These are phyloP conservation scores for Salix exigua DNA, from an alignment of 345 rosid species.

Conservation along the genomic window DNA sequence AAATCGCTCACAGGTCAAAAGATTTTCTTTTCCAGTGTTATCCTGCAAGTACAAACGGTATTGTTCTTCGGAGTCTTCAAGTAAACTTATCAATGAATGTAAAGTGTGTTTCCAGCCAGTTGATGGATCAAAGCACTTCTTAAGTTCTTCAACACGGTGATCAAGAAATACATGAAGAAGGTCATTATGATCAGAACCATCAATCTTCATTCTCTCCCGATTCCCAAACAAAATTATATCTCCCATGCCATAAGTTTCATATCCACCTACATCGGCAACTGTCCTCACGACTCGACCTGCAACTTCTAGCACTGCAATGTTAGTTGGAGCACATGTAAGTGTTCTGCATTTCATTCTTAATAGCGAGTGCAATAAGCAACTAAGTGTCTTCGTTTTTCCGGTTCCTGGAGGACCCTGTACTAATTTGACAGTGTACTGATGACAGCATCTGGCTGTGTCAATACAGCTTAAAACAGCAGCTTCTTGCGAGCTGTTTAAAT, in stretches of 20 bases:
- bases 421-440: conserved; percentile 1
- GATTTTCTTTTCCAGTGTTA: background rate
- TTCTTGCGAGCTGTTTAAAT: background rate
- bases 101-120: conserved; percentile 3
- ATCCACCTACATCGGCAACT: background rate
- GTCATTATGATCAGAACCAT: background rate
- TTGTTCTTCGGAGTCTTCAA: background rate
- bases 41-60: background rate
- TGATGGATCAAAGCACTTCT: background rate
- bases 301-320: conserved; percentile 9
- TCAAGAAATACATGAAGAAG: conserved; percentile 11
- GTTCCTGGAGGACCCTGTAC: conserved; percentile 21
- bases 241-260: conserved; percentile 2
- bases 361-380: background rate
- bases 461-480: background rate
- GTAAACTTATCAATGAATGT: background rate
- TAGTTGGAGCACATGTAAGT: conserved; percentile 16
- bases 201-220: conserved; percentile 4
- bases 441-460: background rate
- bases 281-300: background rate
- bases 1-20: conserved; percentile 12
- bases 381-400: conserved; percentile 18
- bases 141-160: background rate
- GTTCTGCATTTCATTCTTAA: conserved; percentile 12
- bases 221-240: conserved; percentile 15